Conservation (phyloP, 345 rosid species). For the Eucalyptus pauciflora region DNA sequence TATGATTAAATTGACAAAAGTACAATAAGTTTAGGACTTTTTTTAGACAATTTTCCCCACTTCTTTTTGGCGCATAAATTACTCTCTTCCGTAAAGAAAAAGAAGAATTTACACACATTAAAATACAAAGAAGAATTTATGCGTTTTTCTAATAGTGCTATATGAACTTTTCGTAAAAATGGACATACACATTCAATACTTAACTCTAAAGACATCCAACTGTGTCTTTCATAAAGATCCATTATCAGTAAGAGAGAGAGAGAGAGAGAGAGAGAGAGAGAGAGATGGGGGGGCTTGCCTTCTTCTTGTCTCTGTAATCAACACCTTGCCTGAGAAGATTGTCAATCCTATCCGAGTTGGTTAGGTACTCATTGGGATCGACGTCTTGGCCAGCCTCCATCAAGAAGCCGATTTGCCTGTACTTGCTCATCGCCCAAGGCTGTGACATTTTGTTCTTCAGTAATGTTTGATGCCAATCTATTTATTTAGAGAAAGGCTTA, state of each 20-base stretch:
- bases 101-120: neutral
- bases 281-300: neutral
- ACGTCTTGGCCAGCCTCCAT: too few species aligned
- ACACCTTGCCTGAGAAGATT: fast-evolving
- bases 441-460: too few species aligned
- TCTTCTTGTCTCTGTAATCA: neutral
- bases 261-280: too few species aligned
- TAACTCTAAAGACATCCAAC: neutral
- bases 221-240: neutral
- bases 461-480: too few species aligned
- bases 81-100: neutral
- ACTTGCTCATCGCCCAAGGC: too few species aligned
- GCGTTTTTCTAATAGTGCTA: neutral
- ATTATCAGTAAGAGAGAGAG: neutral
- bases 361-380: neutral
- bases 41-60: too few species aligned
- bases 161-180: neutral
- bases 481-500: neutral
- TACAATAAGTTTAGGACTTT: fast-evolving
- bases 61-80: fast-evolving
- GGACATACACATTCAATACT: neutral
- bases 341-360: fast-evolving
- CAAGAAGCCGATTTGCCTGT: too few species aligned
- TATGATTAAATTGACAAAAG: fast-evolving
- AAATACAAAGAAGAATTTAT: fast-evolving